Percentiles rank a stretch among this genome's conserved stretches.
Conservation (phyloP, 768 basidiomycete genomes). For the Phaffia tasmanica region DNA sequence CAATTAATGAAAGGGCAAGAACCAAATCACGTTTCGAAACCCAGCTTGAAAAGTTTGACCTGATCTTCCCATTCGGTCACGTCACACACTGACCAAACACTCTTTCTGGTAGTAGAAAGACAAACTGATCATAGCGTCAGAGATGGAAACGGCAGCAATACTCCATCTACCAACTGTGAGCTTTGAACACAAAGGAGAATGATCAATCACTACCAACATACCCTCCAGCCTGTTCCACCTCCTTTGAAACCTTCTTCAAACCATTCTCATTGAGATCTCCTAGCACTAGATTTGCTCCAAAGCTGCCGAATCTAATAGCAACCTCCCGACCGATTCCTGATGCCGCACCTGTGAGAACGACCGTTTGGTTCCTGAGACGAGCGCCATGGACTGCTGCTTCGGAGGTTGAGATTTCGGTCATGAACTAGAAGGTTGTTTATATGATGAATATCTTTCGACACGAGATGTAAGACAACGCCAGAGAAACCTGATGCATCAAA, state of each 20-base stretch:
- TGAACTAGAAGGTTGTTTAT: background rate
- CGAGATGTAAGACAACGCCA: too few species aligned
- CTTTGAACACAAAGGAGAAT: background rate
- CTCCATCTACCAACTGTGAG: too few species aligned
- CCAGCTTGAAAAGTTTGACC: slow-evolving; percentile 4
- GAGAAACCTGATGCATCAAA: too few species aligned
- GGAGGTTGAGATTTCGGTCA: slow-evolving; percentile 5
- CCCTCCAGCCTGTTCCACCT: slow-evolving; percentile 12
- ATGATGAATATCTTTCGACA: too few species aligned
- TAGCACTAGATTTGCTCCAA: slow-evolving; percentile 14
- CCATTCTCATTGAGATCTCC: slow-evolving; percentile 13
- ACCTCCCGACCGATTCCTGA: slow-evolving; percentile 16
- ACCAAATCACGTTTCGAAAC: background rate
- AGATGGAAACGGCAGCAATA: background rate
- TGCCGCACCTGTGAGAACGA: slow-evolving; percentile 13
- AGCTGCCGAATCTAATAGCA: background rate
- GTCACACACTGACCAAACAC: slow-evolving; percentile 8
- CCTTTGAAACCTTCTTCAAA: background rate
- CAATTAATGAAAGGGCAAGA: background rate
- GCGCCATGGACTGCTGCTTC: background rate
- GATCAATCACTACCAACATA: background rate
- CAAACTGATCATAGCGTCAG: background rate
- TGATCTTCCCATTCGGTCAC: slow-evolving; percentile 20
- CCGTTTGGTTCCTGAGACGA: slow-evolving; percentile 3
- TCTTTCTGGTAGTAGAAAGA: background rate